A percentile compares a stretch with the other conserved stretches of the same genome.
Evolutionary conservation across 225 moss, liverwort and hornwort species (phyloP).

Genomic region (Physcomitrellopsis africana): DNA sequence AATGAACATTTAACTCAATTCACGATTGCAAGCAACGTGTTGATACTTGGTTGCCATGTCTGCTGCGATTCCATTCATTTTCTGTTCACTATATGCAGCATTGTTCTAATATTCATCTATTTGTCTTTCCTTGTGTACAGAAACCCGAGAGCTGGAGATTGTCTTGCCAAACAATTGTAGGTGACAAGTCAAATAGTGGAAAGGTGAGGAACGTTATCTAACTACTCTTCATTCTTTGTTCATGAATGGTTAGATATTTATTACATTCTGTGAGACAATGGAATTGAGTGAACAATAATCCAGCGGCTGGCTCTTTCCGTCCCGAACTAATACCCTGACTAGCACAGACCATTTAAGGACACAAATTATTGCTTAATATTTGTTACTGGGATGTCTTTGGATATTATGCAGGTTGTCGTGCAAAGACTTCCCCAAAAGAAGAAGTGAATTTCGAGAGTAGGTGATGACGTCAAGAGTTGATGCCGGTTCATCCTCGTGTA

Average conservation of each 20-base stretch:
- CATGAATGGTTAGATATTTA: not conserved
- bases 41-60: not conserved
- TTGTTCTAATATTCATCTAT: not conserved
- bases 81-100: not conserved
- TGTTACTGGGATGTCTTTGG: not conserved
- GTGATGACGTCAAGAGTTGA: not conserved
- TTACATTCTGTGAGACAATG: not conserved
- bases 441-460: constrained; percentile 29
- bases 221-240: not conserved
- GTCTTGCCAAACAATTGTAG: constrained; percentile 86
- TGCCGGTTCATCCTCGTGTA: not conserved
- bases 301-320: not conserved
- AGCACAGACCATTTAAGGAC: not conserved
- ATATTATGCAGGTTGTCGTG: constrained; percentile 70
- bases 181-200: constrained; percentile 82
- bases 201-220: constrained; percentile 55
- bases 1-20: not conserved
- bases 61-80: not conserved
- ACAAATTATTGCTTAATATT: not conserved
- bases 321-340: not conserved
- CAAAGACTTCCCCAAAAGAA: constrained; percentile 80
- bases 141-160: constrained; percentile 92
- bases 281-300: not conserved
- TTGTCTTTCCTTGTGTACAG: constrained; percentile 42
- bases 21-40: not conserved